Base-by-base conservation (phyloP, 2,329 filamentous ascomycete species). In the Periconia sp. region DNA sequence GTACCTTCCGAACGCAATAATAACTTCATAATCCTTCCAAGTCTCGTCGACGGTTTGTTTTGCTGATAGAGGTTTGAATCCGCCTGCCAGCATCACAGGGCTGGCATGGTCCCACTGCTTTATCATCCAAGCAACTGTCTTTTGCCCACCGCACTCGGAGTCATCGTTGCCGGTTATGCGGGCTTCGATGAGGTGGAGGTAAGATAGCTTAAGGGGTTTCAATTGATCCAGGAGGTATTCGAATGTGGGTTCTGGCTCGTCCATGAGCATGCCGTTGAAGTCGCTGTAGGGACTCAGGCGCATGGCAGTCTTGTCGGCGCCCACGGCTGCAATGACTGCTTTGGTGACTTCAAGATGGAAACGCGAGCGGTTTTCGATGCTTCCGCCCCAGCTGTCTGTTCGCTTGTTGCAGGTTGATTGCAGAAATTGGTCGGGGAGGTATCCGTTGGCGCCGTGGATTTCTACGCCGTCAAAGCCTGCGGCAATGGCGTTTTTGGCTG, bases 391-490 rank as follows among this genome's bases (percentile, higher is more conserved):
- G 1, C 54, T 57, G 55, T 82, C 79, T 0, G 65, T 80, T 2
- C 83, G 76, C 41, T 75, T 72, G 69, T 87, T 86, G 57, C 74
- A 73, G 7, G 72, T 77, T 53, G 81, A 79, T 57, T 84, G 86
- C 14, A 88, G 74, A 69, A 91, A 91, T 60, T 87, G 81, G 52
- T 82, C 81, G 9, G 88, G 69, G 1, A 91, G 76, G 63, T 90
- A 91, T 3, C 87, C 86, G 59, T 89, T 86, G 1, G 85, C 84
- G 31, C 71, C 77, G 54, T 78, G 75, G 20, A 79, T 70, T 53
- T 79, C 87, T 19, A 89, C 79, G 1, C 83, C 82, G 61, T 89
- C 86, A 57, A 85, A 82, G 0, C 82, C 82, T 1, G 80, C 82
- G 42, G 71, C 66, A 6, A 79, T 69, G 0, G 77, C 76, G 41